A percentile compares a stretch with the other conserved stretches of the same genome.
phyloP scores from a whole-genome alignment of 1,139 yeast species.

The Meyerozyma carpophila region DNA sequence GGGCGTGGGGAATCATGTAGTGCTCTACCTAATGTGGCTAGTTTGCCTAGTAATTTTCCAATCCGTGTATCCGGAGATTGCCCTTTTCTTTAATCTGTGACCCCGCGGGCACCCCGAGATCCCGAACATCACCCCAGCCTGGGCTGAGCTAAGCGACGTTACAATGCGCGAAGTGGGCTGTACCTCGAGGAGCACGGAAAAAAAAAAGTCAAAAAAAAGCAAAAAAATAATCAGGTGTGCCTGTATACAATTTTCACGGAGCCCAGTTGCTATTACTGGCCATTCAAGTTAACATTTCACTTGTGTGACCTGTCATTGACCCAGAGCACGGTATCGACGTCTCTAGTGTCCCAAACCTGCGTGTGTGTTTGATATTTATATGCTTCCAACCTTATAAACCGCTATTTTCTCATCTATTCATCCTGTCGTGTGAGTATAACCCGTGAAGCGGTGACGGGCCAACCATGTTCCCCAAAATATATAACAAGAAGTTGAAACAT shows the following conservation, averaged over 20 bases:
- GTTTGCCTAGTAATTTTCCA: too few relatives aligned
- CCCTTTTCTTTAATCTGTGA: too few relatives aligned
- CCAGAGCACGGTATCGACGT: not conserved
- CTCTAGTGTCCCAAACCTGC: not conserved
- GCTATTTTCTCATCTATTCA: not conserved
- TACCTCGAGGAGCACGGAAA: not conserved
- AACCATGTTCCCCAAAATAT: conserved; percentile 2
- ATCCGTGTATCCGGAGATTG: too few relatives aligned
- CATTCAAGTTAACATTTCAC: not conserved
- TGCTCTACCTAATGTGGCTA: too few relatives aligned
- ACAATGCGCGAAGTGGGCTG: not conserved
- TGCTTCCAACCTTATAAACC: not conserved
- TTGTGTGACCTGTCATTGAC: not conserved
- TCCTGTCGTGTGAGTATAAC: not conserved
- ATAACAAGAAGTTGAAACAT: conserved; percentile 13
- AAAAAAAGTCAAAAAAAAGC: not conserved
- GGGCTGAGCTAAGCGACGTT: not conserved
- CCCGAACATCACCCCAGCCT: too few relatives aligned
- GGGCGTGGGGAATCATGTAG: too few relatives aligned
- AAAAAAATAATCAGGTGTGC: not conserved
- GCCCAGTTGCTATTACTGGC: not conserved
- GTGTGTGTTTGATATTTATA: not conserved
- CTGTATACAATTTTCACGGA: not conserved
- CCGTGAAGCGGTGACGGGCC: not conserved
- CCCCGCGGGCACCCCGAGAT: too few relatives aligned